Percentiles rank a stretch among this genome's conserved stretches.
These are phyloP conservation scores for Fraxinus latifolia DNA, from an alignment of 305 asterid genomes.

Conservation along the genomic window DNA sequence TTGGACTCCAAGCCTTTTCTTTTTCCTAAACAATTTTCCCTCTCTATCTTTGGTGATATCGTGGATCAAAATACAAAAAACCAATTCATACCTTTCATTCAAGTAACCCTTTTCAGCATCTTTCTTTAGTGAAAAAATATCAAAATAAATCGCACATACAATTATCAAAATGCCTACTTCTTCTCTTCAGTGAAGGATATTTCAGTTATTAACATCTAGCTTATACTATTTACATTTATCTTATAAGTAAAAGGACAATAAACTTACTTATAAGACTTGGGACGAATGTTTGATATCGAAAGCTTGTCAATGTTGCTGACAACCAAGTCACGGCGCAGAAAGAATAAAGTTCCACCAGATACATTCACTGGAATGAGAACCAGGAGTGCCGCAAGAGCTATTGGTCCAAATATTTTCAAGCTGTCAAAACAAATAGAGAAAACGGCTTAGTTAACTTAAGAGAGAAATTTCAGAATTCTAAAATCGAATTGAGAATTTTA, in stretches of 20 bases:
- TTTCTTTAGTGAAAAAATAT: not conserved
- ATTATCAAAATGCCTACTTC: not conserved
- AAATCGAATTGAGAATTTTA: not conserved
- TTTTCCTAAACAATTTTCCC: not conserved
- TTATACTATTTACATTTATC: not conserved
- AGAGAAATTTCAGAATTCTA: conserved; percentile 13
- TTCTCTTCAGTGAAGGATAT: not conserved
- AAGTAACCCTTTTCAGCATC: not conserved
- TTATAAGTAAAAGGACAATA: conserved; percentile 18
- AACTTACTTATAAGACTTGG: conserved; percentile 74
- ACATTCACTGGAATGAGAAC: conserved; percentile 88
- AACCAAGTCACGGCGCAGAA: conserved; percentile 74
- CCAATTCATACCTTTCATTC: not conserved
- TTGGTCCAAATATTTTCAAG: conserved; percentile 79
- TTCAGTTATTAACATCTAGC: not conserved
- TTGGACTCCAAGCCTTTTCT: not conserved
- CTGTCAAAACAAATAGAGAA: conserved; percentile 34
- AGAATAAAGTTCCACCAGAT: conserved; percentile 65
- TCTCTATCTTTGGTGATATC: not conserved
- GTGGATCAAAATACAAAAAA: not conserved
- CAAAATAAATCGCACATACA: not conserved
- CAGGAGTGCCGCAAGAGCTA: conserved; percentile 67
- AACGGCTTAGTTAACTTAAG: conserved; percentile 8
- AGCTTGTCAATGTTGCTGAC: conserved; percentile 87
- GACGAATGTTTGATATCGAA: conserved; percentile 82